Base-by-base conservation (phyloP, 371 early-diverging fungal genomes). In the Capniomyces stellatus region DNA sequence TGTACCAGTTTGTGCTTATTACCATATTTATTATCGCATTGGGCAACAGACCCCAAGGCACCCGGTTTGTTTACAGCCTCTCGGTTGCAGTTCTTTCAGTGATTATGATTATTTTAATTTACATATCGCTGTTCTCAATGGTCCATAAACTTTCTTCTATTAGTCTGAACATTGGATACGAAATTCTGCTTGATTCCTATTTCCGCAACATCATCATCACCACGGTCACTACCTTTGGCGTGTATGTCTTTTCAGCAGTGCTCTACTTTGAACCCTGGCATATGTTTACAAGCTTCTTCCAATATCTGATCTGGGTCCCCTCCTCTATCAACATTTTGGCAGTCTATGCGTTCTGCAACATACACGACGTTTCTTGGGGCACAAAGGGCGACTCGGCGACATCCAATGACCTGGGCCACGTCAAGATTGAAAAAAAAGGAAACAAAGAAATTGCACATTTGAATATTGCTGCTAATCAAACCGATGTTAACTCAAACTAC, bases 291-390 rank as follows among this genome's bases (percentile, higher is more conserved):
- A 80, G 81, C 40, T 81, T 92, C 52, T 13, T 83, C 2, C 91
- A 89, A 70, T 92, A 92, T 66, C 55, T 87, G 66, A 64, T 88
- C 41, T 66, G 90, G 63, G 64, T 86, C 60, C 90, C 90, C 3
- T 79, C 83, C 24, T 89, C 81, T 58, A 74, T 87, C 61, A 92
- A 91, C 62, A 85, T 92, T 51, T 62, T 92, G 54, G 87, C 78
- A 67, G 84, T 90, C 1, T 92, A 91, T 55, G 90, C 93, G 0
- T 93, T 85, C 64, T 87, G 89, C 59, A 87, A 88, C 68, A 83
- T 82, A 0, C 85, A 85, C 61, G 92, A 92, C 63, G 88, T 91
- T 46, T 74, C 85, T 1, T 92, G 92, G 92, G 92, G 92, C 39
- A 92, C 92, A 27, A 90, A 90, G 72, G 90, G 92, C 58, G 89